phyloP scores from a whole-genome alignment of 768 basidiomycete genomes.

The Amyloporia xantha region DNA sequence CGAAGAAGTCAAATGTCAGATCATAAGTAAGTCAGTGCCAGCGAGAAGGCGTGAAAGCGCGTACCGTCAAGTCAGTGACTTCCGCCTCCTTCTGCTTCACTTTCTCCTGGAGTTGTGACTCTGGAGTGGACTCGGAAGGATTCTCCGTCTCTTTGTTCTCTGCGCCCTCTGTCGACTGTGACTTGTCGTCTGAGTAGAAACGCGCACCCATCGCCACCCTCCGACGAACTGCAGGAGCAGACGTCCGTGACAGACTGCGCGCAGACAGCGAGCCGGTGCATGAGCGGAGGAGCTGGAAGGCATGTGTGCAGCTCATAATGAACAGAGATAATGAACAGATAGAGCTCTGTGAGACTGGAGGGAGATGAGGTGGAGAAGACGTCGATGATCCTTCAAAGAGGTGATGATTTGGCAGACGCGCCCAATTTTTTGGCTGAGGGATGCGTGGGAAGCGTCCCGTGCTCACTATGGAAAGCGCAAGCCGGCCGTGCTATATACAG shows the following conservation, averaged over 20 bases:
- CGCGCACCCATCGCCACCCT: slow-evolving; percentile 30
- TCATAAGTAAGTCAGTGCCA: not conserved
- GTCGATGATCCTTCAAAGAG: slow-evolving; percentile 7
- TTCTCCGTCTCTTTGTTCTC: slow-evolving; percentile 21
- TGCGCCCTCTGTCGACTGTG: slow-evolving; percentile 24
- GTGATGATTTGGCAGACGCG: slow-evolving; percentile 4
- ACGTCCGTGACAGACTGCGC: slow-evolving; percentile 36
- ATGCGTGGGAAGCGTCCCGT: slow-evolving; percentile 12
- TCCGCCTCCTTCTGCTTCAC: slow-evolving; percentile 78
- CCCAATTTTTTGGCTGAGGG: slow-evolving; percentile 15
- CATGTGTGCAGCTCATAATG: slow-evolving; percentile 47
- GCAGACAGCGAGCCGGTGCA: slow-evolving; percentile 53
- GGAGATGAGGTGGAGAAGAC: slow-evolving; percentile 13
- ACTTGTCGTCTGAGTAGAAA: slow-evolving; percentile 53
- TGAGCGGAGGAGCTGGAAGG: slow-evolving; percentile 49
- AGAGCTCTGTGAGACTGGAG: too few relatives aligned
- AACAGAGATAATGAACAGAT: slow-evolving; percentile 7
- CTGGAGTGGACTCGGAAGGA: slow-evolving; percentile 18
- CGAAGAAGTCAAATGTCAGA: not conserved
- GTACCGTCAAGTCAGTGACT: slow-evolving; percentile 77
- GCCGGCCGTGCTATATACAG: not conserved
- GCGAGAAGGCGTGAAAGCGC: slow-evolving; percentile 23
- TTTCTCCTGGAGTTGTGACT: slow-evolving; percentile 38
- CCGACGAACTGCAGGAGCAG: slow-evolving; percentile 19
- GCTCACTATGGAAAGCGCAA: not conserved